A percentile compares a stretch with the other conserved stretches of the same genome.
These are phyloP conservation scores for Penicillium mononematosum DNA, from an alignment of 495 filamentous ascomycete genomes.

Conservation along the genomic window DNA sequence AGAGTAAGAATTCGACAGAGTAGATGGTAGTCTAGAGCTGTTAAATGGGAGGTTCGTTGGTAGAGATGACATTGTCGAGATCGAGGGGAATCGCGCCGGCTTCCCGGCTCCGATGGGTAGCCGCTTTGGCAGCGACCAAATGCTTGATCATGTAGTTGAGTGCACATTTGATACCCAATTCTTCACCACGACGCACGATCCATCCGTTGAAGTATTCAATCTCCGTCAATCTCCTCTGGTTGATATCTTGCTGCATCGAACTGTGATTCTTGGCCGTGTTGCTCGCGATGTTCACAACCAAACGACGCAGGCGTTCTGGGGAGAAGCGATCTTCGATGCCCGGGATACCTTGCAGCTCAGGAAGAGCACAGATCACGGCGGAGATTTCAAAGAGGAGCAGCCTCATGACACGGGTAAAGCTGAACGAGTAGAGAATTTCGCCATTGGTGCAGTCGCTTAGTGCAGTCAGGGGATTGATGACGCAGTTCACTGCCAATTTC, in stretches of 20 bases:
- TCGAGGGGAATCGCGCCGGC: slow-evolving; percentile 39
- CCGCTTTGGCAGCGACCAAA: slow-evolving; percentile 46
- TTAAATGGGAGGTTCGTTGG: slow-evolving; percentile 14
- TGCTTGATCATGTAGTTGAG: slow-evolving; percentile 69
- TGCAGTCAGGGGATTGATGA: slow-evolving; percentile 80
- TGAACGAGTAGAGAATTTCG: slow-evolving; percentile 59
- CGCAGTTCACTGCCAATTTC: slow-evolving; percentile 73
- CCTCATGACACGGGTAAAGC: slow-evolving; percentile 54
- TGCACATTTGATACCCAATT: slow-evolving; percentile 61
- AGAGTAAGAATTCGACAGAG: background rate
- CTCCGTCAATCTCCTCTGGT: slow-evolving; percentile 62
- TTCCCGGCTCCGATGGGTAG: slow-evolving; percentile 23
- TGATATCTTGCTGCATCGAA: slow-evolving; percentile 79
- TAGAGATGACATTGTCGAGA: slow-evolving; percentile 16
- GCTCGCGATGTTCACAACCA: slow-evolving; percentile 56
- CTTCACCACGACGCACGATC: slow-evolving; percentile 66
- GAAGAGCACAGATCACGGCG: slow-evolving; percentile 59
- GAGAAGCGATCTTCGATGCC: slow-evolving; percentile 57
- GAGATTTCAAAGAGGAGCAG: slow-evolving; percentile 67
- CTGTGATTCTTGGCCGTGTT: slow-evolving; percentile 67
- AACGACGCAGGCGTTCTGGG: slow-evolving; percentile 52
- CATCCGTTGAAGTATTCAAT: slow-evolving; percentile 86
- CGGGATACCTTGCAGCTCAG: slow-evolving; percentile 63
- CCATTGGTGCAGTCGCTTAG: slow-evolving; percentile 73
- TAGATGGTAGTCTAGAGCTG: background rate